A percentile compares a stretch with the other conserved stretches of the same genome.
These are phyloP conservation scores for Kuraishia ogatae DNA, from an alignment of 805 yeast genomes.

Conservation along the genomic window DNA sequence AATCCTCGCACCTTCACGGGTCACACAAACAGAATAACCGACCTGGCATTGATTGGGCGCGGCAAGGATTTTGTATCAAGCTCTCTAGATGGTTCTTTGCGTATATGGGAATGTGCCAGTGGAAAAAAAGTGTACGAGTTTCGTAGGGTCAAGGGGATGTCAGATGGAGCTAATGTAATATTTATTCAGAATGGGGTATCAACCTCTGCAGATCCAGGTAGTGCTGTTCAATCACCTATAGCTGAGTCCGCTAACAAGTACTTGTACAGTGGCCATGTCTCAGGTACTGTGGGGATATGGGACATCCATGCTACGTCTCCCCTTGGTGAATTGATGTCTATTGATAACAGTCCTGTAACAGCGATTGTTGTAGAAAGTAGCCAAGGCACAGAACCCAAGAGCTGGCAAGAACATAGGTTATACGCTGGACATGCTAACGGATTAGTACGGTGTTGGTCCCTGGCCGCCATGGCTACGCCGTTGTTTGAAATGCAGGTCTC, in stretches of 20 bases:
- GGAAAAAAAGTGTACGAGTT: conserved; percentile 37
- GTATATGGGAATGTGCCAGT: conserved; percentile 64
- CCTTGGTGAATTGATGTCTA: conserved; percentile 12
- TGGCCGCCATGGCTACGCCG: neutral
- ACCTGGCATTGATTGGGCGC: conserved; percentile 41
- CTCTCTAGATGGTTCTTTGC: conserved; percentile 44
- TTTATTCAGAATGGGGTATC: conserved; percentile 3
- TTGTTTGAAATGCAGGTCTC: conserved; percentile 9
- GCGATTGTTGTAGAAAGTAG: conserved; percentile 3
- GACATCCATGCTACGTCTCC: conserved; percentile 21
- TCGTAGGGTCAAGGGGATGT: conserved; percentile 22
- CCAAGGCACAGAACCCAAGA: neutral
- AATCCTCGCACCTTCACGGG: conserved; percentile 42
- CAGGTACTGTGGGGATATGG: conserved; percentile 34
- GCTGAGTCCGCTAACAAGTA: conserved; percentile 18
- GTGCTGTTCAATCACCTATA: neutral
- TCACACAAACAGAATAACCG: conserved; percentile 42
- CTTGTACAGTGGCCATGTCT: conserved; percentile 32
- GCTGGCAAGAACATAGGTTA: neutral
- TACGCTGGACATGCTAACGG: conserved; percentile 14
- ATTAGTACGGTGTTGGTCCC: conserved; percentile 7
- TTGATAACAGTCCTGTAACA: conserved; percentile 7
- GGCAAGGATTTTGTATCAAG: conserved; percentile 62
- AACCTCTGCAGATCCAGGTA: neutral
- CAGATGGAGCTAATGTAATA: conserved; percentile 27